phyloP scores from a whole-genome alignment of 2,329 filamentous ascomycete species.

The Colletotrichum cordylinicola region DNA sequence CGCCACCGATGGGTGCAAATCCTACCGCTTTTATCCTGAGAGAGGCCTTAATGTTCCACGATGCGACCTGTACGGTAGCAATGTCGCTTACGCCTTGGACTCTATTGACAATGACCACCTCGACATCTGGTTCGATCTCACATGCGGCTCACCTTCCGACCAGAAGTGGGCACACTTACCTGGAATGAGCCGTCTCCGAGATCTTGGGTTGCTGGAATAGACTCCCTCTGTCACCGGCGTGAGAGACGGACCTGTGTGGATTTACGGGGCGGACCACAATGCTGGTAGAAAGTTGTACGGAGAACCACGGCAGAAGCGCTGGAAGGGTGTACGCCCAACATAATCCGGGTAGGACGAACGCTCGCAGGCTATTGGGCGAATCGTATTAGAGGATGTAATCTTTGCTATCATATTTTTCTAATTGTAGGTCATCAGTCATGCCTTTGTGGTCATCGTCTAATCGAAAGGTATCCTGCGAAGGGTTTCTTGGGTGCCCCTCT shows the following conservation, averaged over 20 bases:
- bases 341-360: neutral
- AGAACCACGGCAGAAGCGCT: neutral
- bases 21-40: constrained; percentile 40
- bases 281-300: neutral
- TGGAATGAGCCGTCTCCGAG: constrained; percentile 8
- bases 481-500: constrained; percentile 64
- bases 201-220: constrained; percentile 9
- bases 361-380: neutral
- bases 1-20: constrained; percentile 35
- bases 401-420: neutral
- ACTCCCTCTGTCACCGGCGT: neutral
- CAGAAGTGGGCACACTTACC: constrained; percentile 26
- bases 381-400: neutral
- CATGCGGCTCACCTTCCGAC: constrained; percentile 38
- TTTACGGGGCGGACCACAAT: neutral
- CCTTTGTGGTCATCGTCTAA: constrained; percentile 41
- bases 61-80: constrained; percentile 41
- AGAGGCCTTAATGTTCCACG: constrained; percentile 34
- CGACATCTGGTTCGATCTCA: constrained; percentile 40
- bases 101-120: constrained; percentile 33
- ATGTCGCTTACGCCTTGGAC: constrained; percentile 33
- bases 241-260: neutral
- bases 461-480: constrained; percentile 84
- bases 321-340: neutral
- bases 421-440: neutral